Conservation (phyloP, 2,329 filamentous ascomycete species). For the Simplicillium aogashimaense region DNA sequence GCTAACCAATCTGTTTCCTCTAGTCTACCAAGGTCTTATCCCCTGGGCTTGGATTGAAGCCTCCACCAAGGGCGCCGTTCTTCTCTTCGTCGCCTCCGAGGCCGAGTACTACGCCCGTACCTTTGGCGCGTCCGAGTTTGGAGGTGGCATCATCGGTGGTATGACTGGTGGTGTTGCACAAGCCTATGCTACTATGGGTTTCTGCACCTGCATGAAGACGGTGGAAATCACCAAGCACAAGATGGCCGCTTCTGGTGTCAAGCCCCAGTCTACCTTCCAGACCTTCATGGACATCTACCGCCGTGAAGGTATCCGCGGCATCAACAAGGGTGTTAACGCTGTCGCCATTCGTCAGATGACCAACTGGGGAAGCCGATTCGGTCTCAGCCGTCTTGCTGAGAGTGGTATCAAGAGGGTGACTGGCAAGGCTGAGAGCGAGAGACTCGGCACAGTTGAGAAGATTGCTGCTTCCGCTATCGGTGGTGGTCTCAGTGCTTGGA, state of each 20-base stretch:
- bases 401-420: conserved; percentile 70
- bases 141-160: conserved; percentile 80
- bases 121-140: conserved; percentile 77
- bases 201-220: conserved; percentile 99
- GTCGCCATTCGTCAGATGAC: conserved; percentile 98
- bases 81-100: conserved; percentile 97
- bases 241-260: conserved; percentile 70
- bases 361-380: conserved; percentile 97
- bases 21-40: conserved; percentile 98
- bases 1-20: conserved; percentile 14
- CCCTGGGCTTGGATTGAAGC: conserved; percentile 99
- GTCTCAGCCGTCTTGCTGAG: conserved; percentile 85
- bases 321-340: conserved; percentile 98
- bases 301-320: conserved; percentile 84
- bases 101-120: conserved; percentile 88
- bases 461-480: conserved; percentile 76
- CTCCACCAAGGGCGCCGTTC: conserved; percentile 96
- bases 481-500: conserved; percentile 95
- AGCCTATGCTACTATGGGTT: conserved; percentile 99
- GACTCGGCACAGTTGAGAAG: conserved; percentile 76
- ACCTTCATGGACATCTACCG: conserved; percentile 98
- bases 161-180: conserved; percentile 93
- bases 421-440: conserved; percentile 70
- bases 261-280: conserved; percentile 81
- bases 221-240: conserved; percentile 99